A percentile compares a stretch with the other conserved stretches of the same genome.
phyloP scores from a whole-genome alignment of 1,139 yeast species.

The Yamadazyma diddensiae region DNA sequence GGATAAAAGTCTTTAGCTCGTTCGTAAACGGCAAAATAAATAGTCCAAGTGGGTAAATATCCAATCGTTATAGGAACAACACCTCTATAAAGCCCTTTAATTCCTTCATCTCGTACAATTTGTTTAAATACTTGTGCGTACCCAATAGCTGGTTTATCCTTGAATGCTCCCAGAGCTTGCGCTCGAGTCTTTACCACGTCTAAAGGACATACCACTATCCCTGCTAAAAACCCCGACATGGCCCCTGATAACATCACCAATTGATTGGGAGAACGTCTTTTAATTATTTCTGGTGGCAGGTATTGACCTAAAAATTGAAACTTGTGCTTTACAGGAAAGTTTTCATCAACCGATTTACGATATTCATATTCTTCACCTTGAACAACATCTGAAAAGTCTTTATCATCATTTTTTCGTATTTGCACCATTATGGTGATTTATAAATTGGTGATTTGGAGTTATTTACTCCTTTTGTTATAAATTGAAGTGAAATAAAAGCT shows the following conservation, averaged over 20 bases:
- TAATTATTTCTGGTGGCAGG: conserved; percentile 22
- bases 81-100: conserved; percentile 84
- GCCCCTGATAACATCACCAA: conserved; percentile 44
- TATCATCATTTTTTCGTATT: conserved; percentile 5
- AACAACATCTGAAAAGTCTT: conserved; percentile 37
- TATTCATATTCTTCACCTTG: conserved; percentile 42
- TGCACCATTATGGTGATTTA: neutral
- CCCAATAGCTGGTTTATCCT: conserved; percentile 45
- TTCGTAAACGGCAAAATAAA: conserved; percentile 89
- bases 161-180: conserved; percentile 40
- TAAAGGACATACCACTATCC: conserved; percentile 46
- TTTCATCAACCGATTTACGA: conserved; percentile 21
- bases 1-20: conserved; percentile 54
- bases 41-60: conserved; percentile 96
- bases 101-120: conserved; percentile 74
- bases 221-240: conserved; percentile 46
- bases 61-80: conserved; percentile 88
- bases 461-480: neutral
- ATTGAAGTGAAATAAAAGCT: neutral
- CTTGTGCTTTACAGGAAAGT: conserved; percentile 23
- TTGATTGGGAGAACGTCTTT: conserved; percentile 30
- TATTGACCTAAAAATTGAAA: conserved; percentile 20
- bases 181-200: conserved; percentile 47
- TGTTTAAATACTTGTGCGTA: conserved; percentile 58
- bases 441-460: neutral